Base-by-base conservation (phyloP, 768 basidiomycete genomes). In the Mycena capillaripes region DNA sequence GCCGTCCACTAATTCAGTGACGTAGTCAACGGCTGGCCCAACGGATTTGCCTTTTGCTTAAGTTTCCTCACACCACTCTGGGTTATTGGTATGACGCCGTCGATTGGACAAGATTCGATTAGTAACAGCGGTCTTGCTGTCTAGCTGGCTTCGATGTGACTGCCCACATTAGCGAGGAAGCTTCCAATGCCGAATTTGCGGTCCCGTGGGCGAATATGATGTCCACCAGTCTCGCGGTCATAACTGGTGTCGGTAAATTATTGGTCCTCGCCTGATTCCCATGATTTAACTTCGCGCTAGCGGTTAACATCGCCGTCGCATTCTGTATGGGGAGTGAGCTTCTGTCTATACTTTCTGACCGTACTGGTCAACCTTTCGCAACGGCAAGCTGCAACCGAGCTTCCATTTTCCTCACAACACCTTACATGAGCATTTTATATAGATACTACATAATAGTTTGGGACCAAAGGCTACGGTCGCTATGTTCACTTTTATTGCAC, bases 151-250 rank as follows among this genome's bases (percentile, higher is more conserved):
- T 74, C 29, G 88, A 89, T 71, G 83, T 84, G 3, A 81, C 81
- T 66, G 84, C 88, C 0, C 88, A 89, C 74, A 88, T 89, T 66
- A 87, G 86, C 58, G 88, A 89, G 66, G 88, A 89, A 75, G 87
- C 87, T 17, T 83, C 85, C 16, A 89, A 90, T 70, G 89, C 89
- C 11, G 83, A 84, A 27, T 82, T 81, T 0, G 88, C 88, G 11
- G 89, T 89, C 16, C 89, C 89, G 2, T 86, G 85, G 83, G 88
- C 88, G 21, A 89, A 89, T 63, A 82, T 82, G 53, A 70, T 70
- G 42, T 81, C 89, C 9, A 84, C 86, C 36, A 82, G 78, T 7
- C 83, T 87, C 50, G 50, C 50, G 50, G 50, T 52, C 50, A 27
- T 52, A 52, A 52, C 50, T 25, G 50, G 50, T 52, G 25, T 52